Percentiles rank a stretch among this genome's conserved stretches.
These are phyloP conservation scores for Fusarium redolens DNA, from an alignment of 2,329 filamentous ascomycete genomes.

Conservation along the genomic window DNA sequence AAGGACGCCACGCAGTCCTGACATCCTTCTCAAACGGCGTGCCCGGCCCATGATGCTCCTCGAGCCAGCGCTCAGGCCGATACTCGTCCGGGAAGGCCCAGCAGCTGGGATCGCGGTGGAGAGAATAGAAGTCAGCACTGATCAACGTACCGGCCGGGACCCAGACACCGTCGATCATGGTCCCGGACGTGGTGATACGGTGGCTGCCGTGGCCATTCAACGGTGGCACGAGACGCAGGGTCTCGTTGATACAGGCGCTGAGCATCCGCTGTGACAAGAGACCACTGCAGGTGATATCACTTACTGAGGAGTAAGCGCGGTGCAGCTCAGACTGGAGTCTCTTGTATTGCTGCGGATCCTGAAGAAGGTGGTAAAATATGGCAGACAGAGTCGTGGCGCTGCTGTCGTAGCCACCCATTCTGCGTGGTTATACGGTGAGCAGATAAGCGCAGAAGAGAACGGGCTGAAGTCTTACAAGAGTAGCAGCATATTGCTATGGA, in stretches of 20 bases:
- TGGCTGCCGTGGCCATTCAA: not conserved
- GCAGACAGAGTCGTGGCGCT: not conserved
- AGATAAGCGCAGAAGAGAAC: not conserved
- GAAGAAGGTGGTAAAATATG: not conserved
- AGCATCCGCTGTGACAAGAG: not conserved
- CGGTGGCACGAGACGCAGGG: not conserved
- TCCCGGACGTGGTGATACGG: not conserved
- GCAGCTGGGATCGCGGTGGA: not conserved
- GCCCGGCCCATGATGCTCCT: not conserved
- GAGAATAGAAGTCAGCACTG: not conserved
- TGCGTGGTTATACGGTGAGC: not conserved
- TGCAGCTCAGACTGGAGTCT: not conserved
- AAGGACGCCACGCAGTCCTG: not conserved
- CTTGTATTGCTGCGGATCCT: not conserved
- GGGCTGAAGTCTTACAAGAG: not conserved
- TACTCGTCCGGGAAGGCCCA: not conserved
- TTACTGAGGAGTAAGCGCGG: not conserved
- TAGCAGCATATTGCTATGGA: not conserved
- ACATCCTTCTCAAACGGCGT: not conserved
- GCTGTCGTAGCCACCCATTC: not conserved
- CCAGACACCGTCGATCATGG: not conserved
- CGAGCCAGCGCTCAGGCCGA: not conserved
- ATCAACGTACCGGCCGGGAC: not conserved
- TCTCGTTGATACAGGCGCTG: not conserved
- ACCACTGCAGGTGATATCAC: not conserved